A percentile compares a stretch with the other conserved stretches of the same genome.
phyloP scores from a whole-genome alignment of 2,329 filamentous ascomycete genomes.

The Elsinoe fawcettii region DNA sequence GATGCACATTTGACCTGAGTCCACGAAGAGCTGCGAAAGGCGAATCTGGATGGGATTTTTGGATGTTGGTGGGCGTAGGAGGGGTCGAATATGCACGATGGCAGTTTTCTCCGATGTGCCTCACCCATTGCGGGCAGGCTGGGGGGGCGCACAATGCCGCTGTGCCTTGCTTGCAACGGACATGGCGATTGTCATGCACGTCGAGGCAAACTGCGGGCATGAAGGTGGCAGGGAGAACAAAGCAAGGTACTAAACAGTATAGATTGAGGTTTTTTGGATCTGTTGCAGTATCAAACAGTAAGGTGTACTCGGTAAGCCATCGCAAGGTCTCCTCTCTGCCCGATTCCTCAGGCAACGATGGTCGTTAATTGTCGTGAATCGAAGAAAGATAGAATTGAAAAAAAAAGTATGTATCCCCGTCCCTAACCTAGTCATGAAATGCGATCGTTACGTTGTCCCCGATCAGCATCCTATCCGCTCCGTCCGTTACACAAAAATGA shows the following conservation, averaged over 20 bases:
- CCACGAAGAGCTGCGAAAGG: not conserved
- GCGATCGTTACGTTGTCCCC: slow-evolving; percentile 6
- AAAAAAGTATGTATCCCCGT: not conserved
- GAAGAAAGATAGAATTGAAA: slow-evolving; percentile 2
- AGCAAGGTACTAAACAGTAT: slow-evolving; percentile 12
- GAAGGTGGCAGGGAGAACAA: not conserved
- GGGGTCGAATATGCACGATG: not conserved
- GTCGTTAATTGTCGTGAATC: slow-evolving; percentile 4
- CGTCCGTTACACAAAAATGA: not conserved
- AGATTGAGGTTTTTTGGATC: not conserved
- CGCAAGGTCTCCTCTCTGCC: not conserved
- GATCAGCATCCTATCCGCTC: slow-evolving; percentile 3
- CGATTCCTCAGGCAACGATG: not conserved
- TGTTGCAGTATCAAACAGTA: not conserved
- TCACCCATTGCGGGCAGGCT: not conserved
- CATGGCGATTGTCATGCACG: not conserved
- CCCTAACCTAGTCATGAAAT: not conserved
- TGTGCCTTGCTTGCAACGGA: not conserved
- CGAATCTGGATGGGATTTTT: not conserved
- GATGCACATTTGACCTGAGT: not conserved
- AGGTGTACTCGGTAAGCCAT: not conserved
- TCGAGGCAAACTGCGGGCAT: not conserved
- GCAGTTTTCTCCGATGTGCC: not conserved
- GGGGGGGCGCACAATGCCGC: not conserved
- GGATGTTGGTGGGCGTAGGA: not conserved